Evolutionary conservation across 1,284 basidiomycete genomes (phyloP).

Genomic region (Tremellales sp.): DNA sequence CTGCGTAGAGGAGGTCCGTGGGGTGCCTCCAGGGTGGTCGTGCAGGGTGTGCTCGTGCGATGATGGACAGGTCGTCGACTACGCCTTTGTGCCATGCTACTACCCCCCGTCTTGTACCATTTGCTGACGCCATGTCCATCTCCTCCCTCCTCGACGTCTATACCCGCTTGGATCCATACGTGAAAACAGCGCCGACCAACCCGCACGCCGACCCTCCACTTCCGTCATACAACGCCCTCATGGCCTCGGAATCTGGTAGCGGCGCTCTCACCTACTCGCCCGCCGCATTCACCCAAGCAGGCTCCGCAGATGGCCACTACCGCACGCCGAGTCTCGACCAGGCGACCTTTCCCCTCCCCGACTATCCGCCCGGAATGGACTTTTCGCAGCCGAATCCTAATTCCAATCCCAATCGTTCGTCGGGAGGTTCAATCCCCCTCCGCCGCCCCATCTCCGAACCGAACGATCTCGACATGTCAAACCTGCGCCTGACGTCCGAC

Average conservation of each 20-base stretch:
- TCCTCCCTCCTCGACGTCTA: conserved; percentile 11
- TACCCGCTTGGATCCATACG: no score
- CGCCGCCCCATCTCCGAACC: conserved; percentile 38
- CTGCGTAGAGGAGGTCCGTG: no score
- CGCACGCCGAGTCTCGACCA: conserved; percentile 23
- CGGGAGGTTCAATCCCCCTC: conserved; percentile 16
- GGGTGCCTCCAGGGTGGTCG: no score
- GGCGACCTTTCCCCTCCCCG: conserved; percentile 41
- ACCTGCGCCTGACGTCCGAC: conserved; percentile 29
- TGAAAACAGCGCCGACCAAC: no score
- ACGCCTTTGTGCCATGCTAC: no score
- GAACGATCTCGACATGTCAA: conserved; percentile 35
- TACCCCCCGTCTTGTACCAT: no score
- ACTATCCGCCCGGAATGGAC: no score
- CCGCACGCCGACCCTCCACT: conserved; percentile 26
- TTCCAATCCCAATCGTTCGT: conserved; percentile 21
- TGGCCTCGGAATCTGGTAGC: conserved; percentile 22
- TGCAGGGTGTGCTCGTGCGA: no score
- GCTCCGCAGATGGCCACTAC: conserved; percentile 5
- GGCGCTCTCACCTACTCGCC: conserved; percentile 20
- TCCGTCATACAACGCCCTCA: conserved; percentile 34
- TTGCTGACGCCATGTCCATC: not conserved
- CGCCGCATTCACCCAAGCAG: conserved; percentile 11
- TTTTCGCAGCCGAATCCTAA: conserved; percentile 18
- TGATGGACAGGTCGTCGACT: no score